Percentiles rank a stretch among this genome's conserved stretches.
Conservation (phyloP, 164 flowering plant genomes). For the Piper longum region DNA sequence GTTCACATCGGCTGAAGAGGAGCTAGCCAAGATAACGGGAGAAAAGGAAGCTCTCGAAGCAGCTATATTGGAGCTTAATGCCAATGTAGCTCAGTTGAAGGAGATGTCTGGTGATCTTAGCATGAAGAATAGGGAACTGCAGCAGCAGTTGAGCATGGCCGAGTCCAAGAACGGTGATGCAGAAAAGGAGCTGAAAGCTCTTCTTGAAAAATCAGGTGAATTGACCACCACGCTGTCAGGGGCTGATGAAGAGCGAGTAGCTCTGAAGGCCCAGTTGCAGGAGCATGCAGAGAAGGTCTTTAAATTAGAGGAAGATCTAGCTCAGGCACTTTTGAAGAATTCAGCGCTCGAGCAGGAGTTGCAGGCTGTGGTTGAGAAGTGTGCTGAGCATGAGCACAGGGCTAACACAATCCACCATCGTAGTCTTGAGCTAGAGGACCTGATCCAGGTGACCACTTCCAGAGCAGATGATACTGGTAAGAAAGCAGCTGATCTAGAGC, state of each 20-base stretch:
- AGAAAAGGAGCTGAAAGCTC: conserved; percentile 40
- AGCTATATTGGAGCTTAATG: conserved; percentile 31
- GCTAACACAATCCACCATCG: conserved; percentile 50
- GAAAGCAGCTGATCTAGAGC: conserved; percentile 53
- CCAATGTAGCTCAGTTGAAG: conserved; percentile 21
- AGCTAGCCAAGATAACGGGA: conserved; percentile 23
- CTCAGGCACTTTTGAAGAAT: conserved; percentile 21
- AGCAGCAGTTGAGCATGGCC: conserved; percentile 38
- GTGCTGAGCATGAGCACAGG: conserved; percentile 62
- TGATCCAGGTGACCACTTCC: conserved; percentile 46
- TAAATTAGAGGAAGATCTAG: conserved; percentile 36
- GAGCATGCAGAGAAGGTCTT: conserved; percentile 35
- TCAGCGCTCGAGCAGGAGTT: conserved; percentile 57
- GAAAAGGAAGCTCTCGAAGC: conserved; percentile 54
- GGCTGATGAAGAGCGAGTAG: conserved; percentile 39
- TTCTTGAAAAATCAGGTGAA: conserved; percentile 29
- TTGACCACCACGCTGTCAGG: conserved; percentile 20
- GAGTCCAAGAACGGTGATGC: conserved; percentile 34
- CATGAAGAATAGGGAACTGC: conserved; percentile 56
- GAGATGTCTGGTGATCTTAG: conserved; percentile 47
- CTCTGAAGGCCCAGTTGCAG: conserved; percentile 22
- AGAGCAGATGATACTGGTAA: conserved; percentile 52
- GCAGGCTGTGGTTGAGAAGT: conserved; percentile 28
- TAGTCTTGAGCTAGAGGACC: conserved; percentile 60
- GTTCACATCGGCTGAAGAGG: conserved; percentile 24